Conservation (phyloP, 2,329 filamentous ascomycete species). For the Albophoma yamanashiensis region DNA sequence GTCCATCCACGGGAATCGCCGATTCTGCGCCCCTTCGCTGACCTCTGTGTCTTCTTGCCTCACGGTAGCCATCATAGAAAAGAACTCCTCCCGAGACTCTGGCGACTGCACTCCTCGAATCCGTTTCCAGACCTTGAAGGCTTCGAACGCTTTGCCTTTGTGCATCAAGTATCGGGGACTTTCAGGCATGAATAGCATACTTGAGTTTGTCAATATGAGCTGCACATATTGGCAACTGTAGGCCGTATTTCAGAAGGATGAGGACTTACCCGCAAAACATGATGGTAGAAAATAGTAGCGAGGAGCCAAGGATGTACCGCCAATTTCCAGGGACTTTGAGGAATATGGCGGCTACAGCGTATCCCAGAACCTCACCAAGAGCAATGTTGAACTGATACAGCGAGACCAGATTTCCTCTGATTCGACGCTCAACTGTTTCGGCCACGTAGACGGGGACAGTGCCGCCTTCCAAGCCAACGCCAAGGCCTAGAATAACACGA, state of each 20-base stretch:
- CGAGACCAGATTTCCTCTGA: constrained; percentile 63
- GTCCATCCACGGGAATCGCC: constrained; percentile 59
- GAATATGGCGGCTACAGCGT: constrained; percentile 64
- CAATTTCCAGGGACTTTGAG: constrained; percentile 59
- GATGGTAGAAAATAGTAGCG: constrained; percentile 51
- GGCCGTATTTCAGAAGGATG: neutral
- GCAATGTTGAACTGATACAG: constrained; percentile 71
- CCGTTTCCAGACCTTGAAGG: constrained; percentile 59
- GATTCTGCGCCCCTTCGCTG: constrained; percentile 37
- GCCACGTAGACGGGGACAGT: constrained; percentile 68
- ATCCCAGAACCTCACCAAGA: constrained; percentile 62
- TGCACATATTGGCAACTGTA: constrained; percentile 23
- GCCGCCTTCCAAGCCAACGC: constrained; percentile 63
- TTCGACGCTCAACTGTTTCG: constrained; percentile 55
- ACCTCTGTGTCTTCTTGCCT: constrained; percentile 43
- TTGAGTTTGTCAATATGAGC: constrained; percentile 19
- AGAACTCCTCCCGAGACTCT: constrained; percentile 59
- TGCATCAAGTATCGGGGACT: constrained; percentile 60
- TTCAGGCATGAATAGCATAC: constrained; percentile 65
- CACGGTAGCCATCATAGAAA: constrained; percentile 57
- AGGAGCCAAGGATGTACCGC: constrained; percentile 65
- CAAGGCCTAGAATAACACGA: constrained; percentile 58
- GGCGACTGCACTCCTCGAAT: constrained; percentile 49
- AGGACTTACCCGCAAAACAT: constrained; percentile 22
- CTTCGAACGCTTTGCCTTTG: constrained; percentile 35